Conservation (phyloP, 1,284 basidiomycete genomes). For the Puccinia hordei region DNA sequence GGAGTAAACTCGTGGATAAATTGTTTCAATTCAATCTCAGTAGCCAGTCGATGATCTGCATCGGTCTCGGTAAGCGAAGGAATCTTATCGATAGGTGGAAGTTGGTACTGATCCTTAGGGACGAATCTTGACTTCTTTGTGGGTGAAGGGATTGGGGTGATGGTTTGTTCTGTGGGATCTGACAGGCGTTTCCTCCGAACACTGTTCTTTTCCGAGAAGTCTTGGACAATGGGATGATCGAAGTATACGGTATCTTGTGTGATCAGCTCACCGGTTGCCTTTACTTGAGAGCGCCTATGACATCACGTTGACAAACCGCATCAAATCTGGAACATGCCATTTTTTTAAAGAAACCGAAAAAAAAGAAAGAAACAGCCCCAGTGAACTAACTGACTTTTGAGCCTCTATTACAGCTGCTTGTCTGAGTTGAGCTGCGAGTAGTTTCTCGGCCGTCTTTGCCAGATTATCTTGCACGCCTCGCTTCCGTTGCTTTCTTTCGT, state of each 20-base stretch:
- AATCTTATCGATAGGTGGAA: slow-evolving; percentile 55
- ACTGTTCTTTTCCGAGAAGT: slow-evolving; percentile 46
- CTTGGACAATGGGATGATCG: slow-evolving; percentile 35
- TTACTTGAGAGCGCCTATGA: slow-evolving; percentile 5
- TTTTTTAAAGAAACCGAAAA: neutral
- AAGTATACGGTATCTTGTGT: slow-evolving; percentile 64
- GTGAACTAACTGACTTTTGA: slow-evolving; percentile 60
- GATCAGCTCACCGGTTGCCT: slow-evolving; percentile 71
- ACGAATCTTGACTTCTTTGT: slow-evolving; percentile 51
- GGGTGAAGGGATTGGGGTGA: slow-evolving; percentile 2
- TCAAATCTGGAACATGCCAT: neutral
- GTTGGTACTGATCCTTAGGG: slow-evolving; percentile 57
- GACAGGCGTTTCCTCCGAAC: slow-evolving; percentile 33
- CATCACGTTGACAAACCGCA: neutral
- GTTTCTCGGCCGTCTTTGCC: slow-evolving; percentile 68
- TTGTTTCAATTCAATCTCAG: slow-evolving; percentile 81
- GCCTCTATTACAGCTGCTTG: slow-evolving; percentile 81
- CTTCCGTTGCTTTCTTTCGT: slow-evolving; percentile 51
- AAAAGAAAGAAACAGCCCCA: neutral
- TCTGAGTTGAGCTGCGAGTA: slow-evolving; percentile 90
- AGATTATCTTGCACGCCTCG: slow-evolving; percentile 58
- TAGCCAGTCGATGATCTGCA: slow-evolving; percentile 86
- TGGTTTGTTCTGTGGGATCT: slow-evolving; percentile 35
- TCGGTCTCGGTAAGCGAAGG: slow-evolving; percentile 58
- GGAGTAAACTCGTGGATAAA: slow-evolving; percentile 93